These are phyloP conservation scores for Akanthomyces lecanii DNA, from an alignment of 2,329 filamentous ascomycete genomes.

Conservation along the genomic window DNA sequence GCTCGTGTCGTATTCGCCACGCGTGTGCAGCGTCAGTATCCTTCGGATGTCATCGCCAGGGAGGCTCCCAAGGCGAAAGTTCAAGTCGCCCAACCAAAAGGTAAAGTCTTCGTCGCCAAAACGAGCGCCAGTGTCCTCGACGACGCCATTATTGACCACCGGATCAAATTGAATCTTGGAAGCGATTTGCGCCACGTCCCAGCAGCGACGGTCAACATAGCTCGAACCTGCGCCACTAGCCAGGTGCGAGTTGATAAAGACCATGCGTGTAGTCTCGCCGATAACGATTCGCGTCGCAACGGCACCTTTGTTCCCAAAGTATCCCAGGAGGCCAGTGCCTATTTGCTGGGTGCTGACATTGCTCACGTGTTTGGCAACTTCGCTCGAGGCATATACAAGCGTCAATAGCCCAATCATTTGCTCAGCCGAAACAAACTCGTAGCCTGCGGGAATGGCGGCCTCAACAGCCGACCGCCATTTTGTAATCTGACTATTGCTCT, in stretches of 20 bases:
- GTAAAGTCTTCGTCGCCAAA: conserved; percentile 90
- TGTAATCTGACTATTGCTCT: conserved; percentile 59
- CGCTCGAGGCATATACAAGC: conserved; percentile 78
- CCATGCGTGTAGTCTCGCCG: conserved; percentile 82
- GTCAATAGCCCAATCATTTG: conserved; percentile 84
- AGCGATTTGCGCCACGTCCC: conserved; percentile 80
- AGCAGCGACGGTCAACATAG: conserved; percentile 78
- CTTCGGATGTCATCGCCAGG: conserved; percentile 87
- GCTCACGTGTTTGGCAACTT: conserved; percentile 68
- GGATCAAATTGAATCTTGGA: conserved; percentile 74
- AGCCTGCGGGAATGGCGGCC: conserved; percentile 70
- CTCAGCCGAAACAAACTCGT: conserved; percentile 71
- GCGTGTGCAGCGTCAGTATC: conserved; percentile 75
- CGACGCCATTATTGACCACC: conserved; percentile 60
- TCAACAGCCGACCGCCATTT: conserved; percentile 79
- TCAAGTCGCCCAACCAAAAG: conserved; percentile 96
- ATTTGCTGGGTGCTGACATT: conserved; percentile 79
- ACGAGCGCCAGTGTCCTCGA: conserved; percentile 60
- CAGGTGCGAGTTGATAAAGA: conserved; percentile 89
- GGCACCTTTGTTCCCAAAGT: conserved; percentile 94
- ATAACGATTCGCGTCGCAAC: conserved; percentile 77
- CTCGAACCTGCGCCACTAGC: conserved; percentile 78
- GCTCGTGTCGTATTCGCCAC: conserved; percentile 66
- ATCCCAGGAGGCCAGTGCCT: conserved; percentile 85
- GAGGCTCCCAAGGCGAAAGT: conserved; percentile 85